Evolutionary conservation across 2,329 filamentous ascomycete genomes (phyloP).

Genomic region (Dactylellina sp.): DNA sequence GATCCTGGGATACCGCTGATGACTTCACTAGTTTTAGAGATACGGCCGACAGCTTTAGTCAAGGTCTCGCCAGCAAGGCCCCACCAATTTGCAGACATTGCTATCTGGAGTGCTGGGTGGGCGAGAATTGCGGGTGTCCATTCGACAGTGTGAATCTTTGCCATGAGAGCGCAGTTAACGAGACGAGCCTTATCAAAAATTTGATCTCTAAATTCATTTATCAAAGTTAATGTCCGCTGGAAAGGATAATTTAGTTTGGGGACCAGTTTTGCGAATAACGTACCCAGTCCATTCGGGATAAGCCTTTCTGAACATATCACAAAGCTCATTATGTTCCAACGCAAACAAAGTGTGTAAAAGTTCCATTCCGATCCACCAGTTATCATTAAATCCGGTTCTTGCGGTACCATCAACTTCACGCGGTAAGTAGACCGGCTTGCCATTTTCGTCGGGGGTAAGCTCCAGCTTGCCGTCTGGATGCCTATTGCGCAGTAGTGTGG

Average conservation of each 20-base stretch:
- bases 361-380: conserved; percentile 68
- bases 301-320: conserved; percentile 62
- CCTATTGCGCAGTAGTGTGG: conserved; percentile 62
- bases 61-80: conserved; percentile 65
- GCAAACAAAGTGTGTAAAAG: conserved; percentile 67
- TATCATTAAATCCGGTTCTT: conserved; percentile 65
- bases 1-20: conserved; percentile 65
- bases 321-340: conserved; percentile 67
- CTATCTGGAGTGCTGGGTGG: conserved; percentile 65
- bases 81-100: conserved; percentile 67
- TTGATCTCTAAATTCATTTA: conserved; percentile 62
- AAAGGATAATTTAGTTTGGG: no score
- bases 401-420: conserved; percentile 64
- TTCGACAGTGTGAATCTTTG: conserved; percentile 68
- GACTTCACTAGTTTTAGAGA: conserved; percentile 64
- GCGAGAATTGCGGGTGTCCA: conserved; percentile 67
- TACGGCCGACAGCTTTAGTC: conserved; percentile 64
- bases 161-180: conserved; percentile 67
- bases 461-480: conserved; percentile 64
- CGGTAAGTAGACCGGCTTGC: conserved; percentile 64
- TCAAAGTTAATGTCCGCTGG: no score
- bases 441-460: conserved; percentile 61
- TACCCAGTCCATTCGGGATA: conserved; percentile 63
- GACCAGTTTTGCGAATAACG: background rate
- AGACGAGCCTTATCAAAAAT: conserved; percentile 66